Conservation (phyloP, 2,329 filamentous ascomycete genomes). For the Cordyceps cateniannulata region DNA sequence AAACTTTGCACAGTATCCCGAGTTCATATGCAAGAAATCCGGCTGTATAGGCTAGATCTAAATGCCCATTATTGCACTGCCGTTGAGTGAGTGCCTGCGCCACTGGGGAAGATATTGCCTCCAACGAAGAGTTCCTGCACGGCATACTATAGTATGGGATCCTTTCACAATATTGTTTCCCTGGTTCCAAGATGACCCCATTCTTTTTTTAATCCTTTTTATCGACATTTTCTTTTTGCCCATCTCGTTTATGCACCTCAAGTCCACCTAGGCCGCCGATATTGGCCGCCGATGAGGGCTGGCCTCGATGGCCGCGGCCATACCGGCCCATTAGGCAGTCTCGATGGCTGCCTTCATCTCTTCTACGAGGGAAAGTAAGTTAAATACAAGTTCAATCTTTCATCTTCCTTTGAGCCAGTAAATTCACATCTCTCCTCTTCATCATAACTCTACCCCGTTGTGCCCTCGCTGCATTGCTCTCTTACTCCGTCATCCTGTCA, state of each 20-base stretch:
- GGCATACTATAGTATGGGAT: neutral
- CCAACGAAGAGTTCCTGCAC: neutral
- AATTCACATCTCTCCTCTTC: neutral
- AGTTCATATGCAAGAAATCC: neutral
- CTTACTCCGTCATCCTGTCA: neutral
- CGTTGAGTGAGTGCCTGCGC: neutral
- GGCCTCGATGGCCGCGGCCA: conserved; percentile 3
- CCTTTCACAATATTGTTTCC: neutral
- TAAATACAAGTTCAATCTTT: neutral
- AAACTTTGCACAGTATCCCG: neutral
- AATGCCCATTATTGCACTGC: neutral
- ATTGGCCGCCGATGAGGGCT: neutral
- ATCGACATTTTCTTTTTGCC: neutral
- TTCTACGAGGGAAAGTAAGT: neutral
- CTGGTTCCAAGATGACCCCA: neutral
- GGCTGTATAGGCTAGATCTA: neutral
- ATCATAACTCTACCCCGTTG: neutral
- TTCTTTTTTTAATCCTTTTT: neutral
- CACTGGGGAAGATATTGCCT: neutral
- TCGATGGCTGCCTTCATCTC: neutral
- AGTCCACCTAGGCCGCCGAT: neutral
- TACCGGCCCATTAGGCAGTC: neutral
- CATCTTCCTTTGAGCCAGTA: neutral
- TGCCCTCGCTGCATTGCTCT: neutral
- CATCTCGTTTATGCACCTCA: neutral